Conservation (phyloP, 768 basidiomycete genomes). For the Galerina sulciceps region DNA sequence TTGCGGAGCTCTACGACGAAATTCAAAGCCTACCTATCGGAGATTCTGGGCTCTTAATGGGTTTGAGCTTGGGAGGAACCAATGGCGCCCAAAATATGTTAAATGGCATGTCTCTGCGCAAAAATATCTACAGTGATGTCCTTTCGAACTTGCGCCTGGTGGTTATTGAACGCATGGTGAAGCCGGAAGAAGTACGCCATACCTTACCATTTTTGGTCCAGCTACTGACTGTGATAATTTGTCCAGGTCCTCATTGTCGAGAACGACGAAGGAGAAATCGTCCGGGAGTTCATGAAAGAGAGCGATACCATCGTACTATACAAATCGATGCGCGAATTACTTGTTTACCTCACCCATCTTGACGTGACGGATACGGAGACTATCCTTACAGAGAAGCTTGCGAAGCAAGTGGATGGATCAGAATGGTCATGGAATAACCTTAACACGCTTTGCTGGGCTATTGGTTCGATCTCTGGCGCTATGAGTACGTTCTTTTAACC, state of each 20-base stretch:
- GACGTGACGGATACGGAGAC: conserved; percentile 96
- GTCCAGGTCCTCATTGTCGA: conserved; percentile 93
- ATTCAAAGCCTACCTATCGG: conserved; percentile 91
- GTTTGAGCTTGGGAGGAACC: conserved; percentile 78
- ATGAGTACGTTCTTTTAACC: conserved; percentile 77
- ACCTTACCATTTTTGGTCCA: neutral
- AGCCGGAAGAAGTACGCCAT: conserved; percentile 89
- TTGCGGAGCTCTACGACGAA: conserved; percentile 96
- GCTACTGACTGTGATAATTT: neutral
- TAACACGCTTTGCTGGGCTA: conserved; percentile 99
- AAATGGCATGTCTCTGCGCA: conserved; percentile 79
- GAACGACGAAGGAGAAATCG: conserved; percentile 99
- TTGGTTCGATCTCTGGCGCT: conserved; percentile 97
- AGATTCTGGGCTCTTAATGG: conserved; percentile 86
- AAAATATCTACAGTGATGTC: conserved; percentile 96
- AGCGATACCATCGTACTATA: conserved; percentile 97
- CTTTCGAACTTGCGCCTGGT: conserved; percentile 92
- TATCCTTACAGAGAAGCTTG: conserved; percentile 95
- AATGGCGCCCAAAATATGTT: conserved; percentile 68
- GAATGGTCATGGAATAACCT: conserved; percentile 99
- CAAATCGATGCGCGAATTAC: conserved; percentile 97
- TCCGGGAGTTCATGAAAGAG: conserved; percentile 99
- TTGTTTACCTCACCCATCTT: conserved; percentile 97
- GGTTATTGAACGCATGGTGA: conserved; percentile 99
- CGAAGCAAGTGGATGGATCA: conserved; percentile 95